phyloP scores from a whole-genome alignment of 345 rosid species.

The Dipteronia sinensis region DNA sequence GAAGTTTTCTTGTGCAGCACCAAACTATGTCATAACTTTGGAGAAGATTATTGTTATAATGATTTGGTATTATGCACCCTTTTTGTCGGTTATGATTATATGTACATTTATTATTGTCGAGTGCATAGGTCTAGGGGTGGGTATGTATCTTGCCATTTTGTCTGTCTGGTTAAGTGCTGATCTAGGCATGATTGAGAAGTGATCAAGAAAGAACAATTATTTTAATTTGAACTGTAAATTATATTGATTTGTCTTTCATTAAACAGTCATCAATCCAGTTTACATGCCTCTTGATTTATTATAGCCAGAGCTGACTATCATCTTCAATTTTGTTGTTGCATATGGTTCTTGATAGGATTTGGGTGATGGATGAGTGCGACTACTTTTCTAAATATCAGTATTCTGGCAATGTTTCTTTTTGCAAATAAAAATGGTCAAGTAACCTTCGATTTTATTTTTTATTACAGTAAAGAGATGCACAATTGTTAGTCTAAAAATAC shows the following conservation, averaged over 20 bases:
- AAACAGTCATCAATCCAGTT: background rate
- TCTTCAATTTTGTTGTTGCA: background rate
- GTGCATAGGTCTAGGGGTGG: background rate
- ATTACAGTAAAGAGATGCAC: background rate
- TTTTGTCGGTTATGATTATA: background rate
- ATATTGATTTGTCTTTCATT: background rate
- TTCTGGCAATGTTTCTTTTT: background rate
- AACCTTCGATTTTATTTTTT: background rate
- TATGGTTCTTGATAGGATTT: background rate
- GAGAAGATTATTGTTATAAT: background rate
- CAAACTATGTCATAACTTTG: background rate
- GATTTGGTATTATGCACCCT: background rate
- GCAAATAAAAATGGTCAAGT: background rate
- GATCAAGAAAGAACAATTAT: background rate
- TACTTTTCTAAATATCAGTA: background rate
- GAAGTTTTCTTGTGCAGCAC: background rate
- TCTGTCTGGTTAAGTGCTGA: background rate
- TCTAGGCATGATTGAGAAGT: background rate
- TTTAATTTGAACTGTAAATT: background rate
- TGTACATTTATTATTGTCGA: background rate
- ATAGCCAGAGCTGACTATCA: background rate
- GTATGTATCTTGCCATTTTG: background rate
- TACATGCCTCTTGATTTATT: background rate
- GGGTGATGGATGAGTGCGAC: background rate
- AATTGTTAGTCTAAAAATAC: background rate